Evolutionary conservation across 2,329 filamentous ascomycete genomes (phyloP), one percentile per base, ranked within the genome.

Genomic region (Sarocladium kiliense): DNA sequence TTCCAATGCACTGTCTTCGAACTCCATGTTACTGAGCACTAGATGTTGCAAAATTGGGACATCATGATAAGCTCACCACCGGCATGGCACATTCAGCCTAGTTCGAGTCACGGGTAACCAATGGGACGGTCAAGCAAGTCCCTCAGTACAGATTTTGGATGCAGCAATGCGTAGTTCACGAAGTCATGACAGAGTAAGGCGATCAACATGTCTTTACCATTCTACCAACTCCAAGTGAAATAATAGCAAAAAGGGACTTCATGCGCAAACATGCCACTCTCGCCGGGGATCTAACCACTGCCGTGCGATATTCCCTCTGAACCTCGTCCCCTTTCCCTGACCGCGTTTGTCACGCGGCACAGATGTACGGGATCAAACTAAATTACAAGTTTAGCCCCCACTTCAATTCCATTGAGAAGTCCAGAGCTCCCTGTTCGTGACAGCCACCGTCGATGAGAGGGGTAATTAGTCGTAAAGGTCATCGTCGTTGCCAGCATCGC

Each of bases 401-500:
- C 18, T 51, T 10, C 47, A 7, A 51, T 21, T 36, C 47, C 30
- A 23, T 21, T 25, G 27, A 36, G 21, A 36, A 25, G 36, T 49
- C 54, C 41, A 47, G 7, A 36, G 44, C 18, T 10, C 19, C 47
- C 47, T 51, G 47, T 34, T 51, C 47, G 27, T 51, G 27, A 51
- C 47, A 51, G 12, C 47, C 47, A 51, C 30, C n/a, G 14, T 30
- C 44, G 3, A 25, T 21, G 30, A 32, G 18, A 34, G 12, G 27
- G 14, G n/a, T 5, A 34, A 54, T 82, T 92, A 97, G 77, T 96
- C 90, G 74, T 97, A 97, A 71, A 97, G 89, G 77, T 92, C 93
- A 74, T 97, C 93, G 69, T 97, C 93, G 71, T 96, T 92, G 66
- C 91, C 93, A 63, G 85, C 89, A 66, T 92, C 88, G 61, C 91